Evolutionary conservation across 495 filamentous ascomycete genomes (phyloP).

Genomic region (Echria macrotheca): DNA sequence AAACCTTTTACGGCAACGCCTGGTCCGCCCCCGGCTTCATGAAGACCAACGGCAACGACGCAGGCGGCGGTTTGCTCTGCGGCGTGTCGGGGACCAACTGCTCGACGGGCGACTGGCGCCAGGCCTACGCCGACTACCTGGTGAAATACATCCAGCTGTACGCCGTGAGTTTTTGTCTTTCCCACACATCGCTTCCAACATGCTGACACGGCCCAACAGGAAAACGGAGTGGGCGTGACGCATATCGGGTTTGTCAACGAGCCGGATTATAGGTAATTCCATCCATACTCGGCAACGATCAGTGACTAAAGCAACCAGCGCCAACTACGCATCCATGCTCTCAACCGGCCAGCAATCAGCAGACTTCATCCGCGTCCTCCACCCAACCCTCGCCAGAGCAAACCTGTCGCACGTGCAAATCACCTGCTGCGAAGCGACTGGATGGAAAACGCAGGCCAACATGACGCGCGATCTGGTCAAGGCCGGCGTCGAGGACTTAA

Average conservation of each 20-base stretch:
- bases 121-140: slow-evolving; percentile 51
- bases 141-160: slow-evolving; percentile 50
- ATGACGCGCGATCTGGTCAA: slow-evolving; percentile 37
- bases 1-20: slow-evolving; percentile 47
- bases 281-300: not conserved
- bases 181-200: too few species aligned
- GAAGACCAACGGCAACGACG: slow-evolving; percentile 46
- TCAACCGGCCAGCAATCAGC: slow-evolving; percentile 43
- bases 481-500: slow-evolving; percentile 36
- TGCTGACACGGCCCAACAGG: too few species aligned
- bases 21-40: slow-evolving; percentile 55
- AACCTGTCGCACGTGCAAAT: slow-evolving; percentile 33
- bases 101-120: slow-evolving; percentile 47
- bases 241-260: slow-evolving; percentile 55
- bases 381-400: slow-evolving; percentile 32
- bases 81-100: slow-evolving; percentile 42
- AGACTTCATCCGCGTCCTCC: slow-evolving; percentile 43
- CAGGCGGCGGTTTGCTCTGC: slow-evolving; percentile 43
- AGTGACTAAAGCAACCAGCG: slow-evolving; percentile 11
- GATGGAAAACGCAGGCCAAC: slow-evolving; percentile 38
- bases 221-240: slow-evolving; percentile 40
- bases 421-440: slow-evolving; percentile 49
- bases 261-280: slow-evolving; percentile 38
- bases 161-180: too few species aligned
- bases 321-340: slow-evolving; percentile 42